Conservation (phyloP, 202 grass and related monocot species). For the Zoysia matrella region DNA sequence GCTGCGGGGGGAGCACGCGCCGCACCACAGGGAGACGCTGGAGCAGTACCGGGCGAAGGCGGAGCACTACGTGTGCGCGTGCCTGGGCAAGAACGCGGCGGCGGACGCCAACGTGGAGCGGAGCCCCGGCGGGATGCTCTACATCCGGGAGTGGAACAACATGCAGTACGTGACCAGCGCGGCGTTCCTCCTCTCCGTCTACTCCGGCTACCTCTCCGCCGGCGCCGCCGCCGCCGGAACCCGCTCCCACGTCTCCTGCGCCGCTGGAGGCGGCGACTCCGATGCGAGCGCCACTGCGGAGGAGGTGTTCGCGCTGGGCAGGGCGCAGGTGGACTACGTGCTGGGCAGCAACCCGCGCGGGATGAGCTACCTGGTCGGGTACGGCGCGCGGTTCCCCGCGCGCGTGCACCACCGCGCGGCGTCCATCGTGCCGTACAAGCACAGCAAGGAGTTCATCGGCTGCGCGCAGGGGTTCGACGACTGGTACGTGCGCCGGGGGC, state of each 20-base stretch:
- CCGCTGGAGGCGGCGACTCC: neutral
- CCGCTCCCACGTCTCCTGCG: neutral
- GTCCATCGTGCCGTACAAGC: conserved; percentile 82
- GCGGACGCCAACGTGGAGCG: conserved; percentile 59
- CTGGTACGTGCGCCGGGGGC: conserved; percentile 66
- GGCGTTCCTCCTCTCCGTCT: conserved; percentile 70
- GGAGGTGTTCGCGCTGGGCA: conserved; percentile 59
- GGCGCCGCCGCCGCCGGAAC: too few species aligned
- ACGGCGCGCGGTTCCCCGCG: conserved; percentile 53
- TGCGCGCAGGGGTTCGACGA: conserved; percentile 90
- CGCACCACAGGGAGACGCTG: conserved; percentile 48
- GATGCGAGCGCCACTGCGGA: too few species aligned
- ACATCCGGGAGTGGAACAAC: conserved; percentile 91
- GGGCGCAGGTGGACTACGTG: conserved; percentile 67
- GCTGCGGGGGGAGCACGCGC: conserved; percentile 36
- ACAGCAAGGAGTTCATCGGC: conserved; percentile 80
- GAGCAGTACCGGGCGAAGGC: conserved; percentile 74
- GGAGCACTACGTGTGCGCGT: conserved; percentile 82
- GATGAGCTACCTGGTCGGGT: conserved; percentile 89
- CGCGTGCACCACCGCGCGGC: conserved; percentile 84
- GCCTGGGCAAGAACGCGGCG: conserved; percentile 57
- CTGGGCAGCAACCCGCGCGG: conserved; percentile 28
- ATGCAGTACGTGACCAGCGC: conserved; percentile 89
- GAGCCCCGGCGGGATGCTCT: conserved; percentile 80
- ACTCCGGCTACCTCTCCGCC: conserved; percentile 49